Evolutionary conservation across 805 yeast genomes (phyloP), one percentile per base, ranked within the genome.

Genomic region (Pichia eremophila): DNA sequence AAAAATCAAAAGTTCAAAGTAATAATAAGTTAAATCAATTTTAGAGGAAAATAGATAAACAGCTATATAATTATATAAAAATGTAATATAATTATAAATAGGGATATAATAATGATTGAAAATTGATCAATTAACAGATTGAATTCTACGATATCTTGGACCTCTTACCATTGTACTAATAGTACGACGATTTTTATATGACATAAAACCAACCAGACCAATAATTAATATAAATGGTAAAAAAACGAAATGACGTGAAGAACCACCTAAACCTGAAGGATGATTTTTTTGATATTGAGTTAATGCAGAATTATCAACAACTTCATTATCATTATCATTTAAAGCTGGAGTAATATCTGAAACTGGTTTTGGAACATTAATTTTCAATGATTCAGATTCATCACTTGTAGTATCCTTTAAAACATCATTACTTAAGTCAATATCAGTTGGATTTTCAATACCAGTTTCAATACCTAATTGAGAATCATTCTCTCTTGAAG

Each of bases 121-220:
- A n/a, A n/a, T n/a, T n/a, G n/a, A n/a, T n/a, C 17, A 34, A 14
- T 15, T 34, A 34, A 34, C 36, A 10, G 36, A 34, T 46, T 39
- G 52, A 10, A 56, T 35, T 44, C 65, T 53, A 50, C 65, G 57
- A 47, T 63, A 63, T 51, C 65, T 55, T 43, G 66, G 64, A 17
- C 66, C 66, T 25, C 54, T 51, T 12, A 62, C 37, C 8, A 57
- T 48, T 34, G 48, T 48, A 34, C 54, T 35, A 22, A 63, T 45
- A n/a, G 53, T 55, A 15, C 51, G 52, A 36, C 51, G 57, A 29
- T 53, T 54, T 41, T 51, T 60, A 18, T 54, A 35, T 3, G 48
- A 27, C 39, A 51, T 36, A 38, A 45, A 42, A 9, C 52, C 51
- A 8, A 52, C 41, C 28, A 52, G 43, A 22, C 38, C 44, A 14